Percentiles rank a stretch among this genome's conserved stretches.
Evolutionary conservation across 2,329 filamentous ascomycete species (phyloP).

Genomic region (Lachnellula suecica): DNA sequence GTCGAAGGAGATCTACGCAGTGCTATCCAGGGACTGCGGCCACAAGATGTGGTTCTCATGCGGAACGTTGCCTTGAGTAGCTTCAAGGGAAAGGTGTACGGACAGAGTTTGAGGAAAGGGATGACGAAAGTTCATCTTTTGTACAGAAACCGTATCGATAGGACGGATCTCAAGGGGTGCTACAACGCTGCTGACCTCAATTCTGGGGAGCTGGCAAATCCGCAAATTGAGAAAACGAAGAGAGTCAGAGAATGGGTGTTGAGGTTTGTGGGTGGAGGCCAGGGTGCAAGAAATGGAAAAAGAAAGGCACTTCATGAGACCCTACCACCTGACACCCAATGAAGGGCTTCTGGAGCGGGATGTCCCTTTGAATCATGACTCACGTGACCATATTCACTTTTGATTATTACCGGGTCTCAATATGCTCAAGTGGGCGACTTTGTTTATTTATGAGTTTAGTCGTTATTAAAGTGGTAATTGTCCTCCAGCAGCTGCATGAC

Average conservation of each 20-base stretch:
- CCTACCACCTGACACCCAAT: slow-evolving; percentile 17
- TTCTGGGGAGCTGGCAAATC: slow-evolving; percentile 32
- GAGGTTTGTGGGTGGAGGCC: slow-evolving; percentile 57
- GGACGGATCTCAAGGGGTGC: slow-evolving; percentile 52
- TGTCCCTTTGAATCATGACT: too few relatives aligned
- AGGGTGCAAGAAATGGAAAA: neutral
- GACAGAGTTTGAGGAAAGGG: slow-evolving; percentile 73
- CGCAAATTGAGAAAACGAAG: slow-evolving; percentile 61
- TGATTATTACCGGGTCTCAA: too few relatives aligned
- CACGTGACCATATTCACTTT: too few relatives aligned
- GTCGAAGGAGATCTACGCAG: slow-evolving; percentile 26
- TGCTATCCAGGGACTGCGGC: slow-evolving; percentile 48
- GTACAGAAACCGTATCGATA: slow-evolving; percentile 52
- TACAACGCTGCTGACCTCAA: slow-evolving; percentile 53
- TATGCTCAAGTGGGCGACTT: too few relatives aligned
- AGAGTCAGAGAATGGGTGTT: slow-evolving; percentile 75
- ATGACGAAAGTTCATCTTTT: slow-evolving; percentile 70
- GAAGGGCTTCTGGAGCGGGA: neutral
- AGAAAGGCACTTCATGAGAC: slow-evolving; percentile 5
- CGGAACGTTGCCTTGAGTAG: slow-evolving; percentile 76
- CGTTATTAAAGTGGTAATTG: too few relatives aligned
- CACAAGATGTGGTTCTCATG: slow-evolving; percentile 76
- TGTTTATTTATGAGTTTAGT: too few relatives aligned
- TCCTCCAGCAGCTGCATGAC: neutral
- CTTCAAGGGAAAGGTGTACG: slow-evolving; percentile 78